Base-by-base conservation (phyloP, 352 stramenopile genomes). In the Thraustochytrium sp. region DNA sequence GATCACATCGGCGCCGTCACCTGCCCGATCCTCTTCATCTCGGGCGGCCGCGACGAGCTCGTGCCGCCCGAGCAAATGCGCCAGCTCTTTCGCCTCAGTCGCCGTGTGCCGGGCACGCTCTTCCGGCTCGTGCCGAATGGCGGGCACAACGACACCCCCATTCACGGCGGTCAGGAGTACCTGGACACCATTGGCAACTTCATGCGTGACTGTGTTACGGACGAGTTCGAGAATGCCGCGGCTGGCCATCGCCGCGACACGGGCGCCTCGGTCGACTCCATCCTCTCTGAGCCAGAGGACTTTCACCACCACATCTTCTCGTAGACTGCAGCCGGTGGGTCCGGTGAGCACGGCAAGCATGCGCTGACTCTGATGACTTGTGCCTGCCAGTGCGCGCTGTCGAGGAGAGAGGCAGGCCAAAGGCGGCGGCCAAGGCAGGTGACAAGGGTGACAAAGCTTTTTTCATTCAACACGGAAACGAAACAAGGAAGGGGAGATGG, bases 31-130 rank as follows among this genome's bases (percentile, higher is more conserved):
- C 87, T 96, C 26, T 96, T 96, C 51, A 89, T 97, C 49, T 93
- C 92, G 0, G 93, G 93, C 2, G 82, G 92, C 65, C 86, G 90
- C 31, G 93, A 97, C 78, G 92, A 97, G 87, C 88, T 97, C 49
- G 92, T 97, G 44, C 93, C 93, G 46, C 90, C 92, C 55, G 88
- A 82, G 44, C 93, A 97, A 84, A 97, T 97, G 93, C 85, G 90
- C 80, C 85, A 83, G 51, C 87, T 97, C 5, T 87, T 92, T 49
- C 74, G 86, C 9, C 87, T 92, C 23, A 91, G 91, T n/a, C 88
- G 74, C 4, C 88, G 87, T 9, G 92, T 88, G 59, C 85, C 86
- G 62, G 62, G 44, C 64, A 87, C 85, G 1, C 85, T 94, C 34
- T 94, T 94, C 88, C 88, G 91, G 51, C 82, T 87, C 0, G 91